Evolutionary conservation across 768 basidiomycete genomes (phyloP).

Genomic region (Pleurotus sapidus): DNA sequence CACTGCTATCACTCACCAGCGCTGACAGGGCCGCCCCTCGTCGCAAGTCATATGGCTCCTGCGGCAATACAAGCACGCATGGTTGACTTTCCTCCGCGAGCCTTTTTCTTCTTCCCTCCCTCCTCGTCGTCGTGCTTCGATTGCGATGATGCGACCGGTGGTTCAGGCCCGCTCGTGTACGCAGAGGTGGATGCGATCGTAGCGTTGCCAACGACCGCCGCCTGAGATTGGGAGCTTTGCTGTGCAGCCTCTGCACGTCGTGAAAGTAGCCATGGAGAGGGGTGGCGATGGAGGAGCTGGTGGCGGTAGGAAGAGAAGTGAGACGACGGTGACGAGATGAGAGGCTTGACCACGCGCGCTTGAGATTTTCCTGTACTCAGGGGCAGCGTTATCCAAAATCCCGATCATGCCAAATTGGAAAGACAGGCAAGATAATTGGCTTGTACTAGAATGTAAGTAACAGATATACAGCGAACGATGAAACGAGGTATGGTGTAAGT

Average conservation of each 20-base stretch:
- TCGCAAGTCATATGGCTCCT: constrained; percentile 93
- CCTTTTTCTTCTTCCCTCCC: constrained; percentile 45
- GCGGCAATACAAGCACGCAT: constrained; percentile 92
- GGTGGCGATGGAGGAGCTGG: neutral
- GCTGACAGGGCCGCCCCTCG: constrained; percentile 85
- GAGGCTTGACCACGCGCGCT: neutral
- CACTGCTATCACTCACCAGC: constrained; percentile 64
- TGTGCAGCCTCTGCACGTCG: constrained; percentile 4
- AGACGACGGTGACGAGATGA: neutral
- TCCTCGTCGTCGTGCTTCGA: constrained; percentile 32
- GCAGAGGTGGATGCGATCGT: neutral
- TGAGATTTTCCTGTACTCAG: neutral
- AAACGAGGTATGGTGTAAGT: neutral
- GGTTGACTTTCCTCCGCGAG: constrained; percentile 85
- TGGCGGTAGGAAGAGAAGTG: neutral
- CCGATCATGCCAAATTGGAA: neutral
- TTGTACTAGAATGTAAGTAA: neutral
- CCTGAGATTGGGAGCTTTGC: neutral
- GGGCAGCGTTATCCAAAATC: neutral
- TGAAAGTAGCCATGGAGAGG: constrained; percentile 1
- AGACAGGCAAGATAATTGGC: neutral
- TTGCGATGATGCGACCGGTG: neutral
- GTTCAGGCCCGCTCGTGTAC: neutral
- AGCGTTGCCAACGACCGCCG: neutral
- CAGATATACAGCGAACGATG: neutral